Evolutionary conservation across 2,329 filamentous ascomycete genomes (phyloP).

Genomic region (Microdochium paspali): DNA sequence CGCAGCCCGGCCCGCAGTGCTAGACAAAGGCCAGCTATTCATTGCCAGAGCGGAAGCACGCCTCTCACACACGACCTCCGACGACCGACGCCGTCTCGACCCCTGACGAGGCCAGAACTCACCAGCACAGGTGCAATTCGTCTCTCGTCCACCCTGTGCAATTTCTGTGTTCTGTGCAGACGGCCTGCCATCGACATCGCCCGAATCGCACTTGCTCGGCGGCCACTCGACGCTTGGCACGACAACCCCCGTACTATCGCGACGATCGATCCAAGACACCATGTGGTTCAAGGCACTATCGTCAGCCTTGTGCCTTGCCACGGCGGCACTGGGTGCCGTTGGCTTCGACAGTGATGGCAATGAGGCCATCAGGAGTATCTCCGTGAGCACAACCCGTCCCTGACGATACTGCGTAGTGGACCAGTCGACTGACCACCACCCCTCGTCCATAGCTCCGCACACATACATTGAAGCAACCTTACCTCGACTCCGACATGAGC

Average conservation of each 20-base stretch:
- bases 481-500: slow-evolving; percentile 95
- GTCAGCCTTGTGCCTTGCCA: slow-evolving; percentile 22
- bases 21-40: slow-evolving; percentile 1
- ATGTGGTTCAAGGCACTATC: slow-evolving; percentile 20
- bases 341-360: slow-evolving; percentile 33
- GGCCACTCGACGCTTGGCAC: no score
- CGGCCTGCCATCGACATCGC: neutral
- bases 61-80: neutral
- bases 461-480: slow-evolving; percentile 82
- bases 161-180: neutral
- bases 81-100: neutral
- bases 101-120: neutral
- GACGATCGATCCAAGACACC: slow-evolving; percentile 5
- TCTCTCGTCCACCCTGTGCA: neutral
- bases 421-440: neutral
- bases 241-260: slow-evolving; percentile 3
- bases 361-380: slow-evolving; percentile 46
- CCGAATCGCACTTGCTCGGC: slow-evolving; percentile 2
- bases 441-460: slow-evolving; percentile 59
- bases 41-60: neutral
- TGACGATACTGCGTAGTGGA: no score
- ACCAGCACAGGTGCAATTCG: neutral
- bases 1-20: neutral
- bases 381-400: slow-evolving; percentile 1
- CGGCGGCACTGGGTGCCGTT: slow-evolving; percentile 26